Conservation (phyloP, 2,329 filamentous ascomycete genomes). For the Alternaria sp. region DNA sequence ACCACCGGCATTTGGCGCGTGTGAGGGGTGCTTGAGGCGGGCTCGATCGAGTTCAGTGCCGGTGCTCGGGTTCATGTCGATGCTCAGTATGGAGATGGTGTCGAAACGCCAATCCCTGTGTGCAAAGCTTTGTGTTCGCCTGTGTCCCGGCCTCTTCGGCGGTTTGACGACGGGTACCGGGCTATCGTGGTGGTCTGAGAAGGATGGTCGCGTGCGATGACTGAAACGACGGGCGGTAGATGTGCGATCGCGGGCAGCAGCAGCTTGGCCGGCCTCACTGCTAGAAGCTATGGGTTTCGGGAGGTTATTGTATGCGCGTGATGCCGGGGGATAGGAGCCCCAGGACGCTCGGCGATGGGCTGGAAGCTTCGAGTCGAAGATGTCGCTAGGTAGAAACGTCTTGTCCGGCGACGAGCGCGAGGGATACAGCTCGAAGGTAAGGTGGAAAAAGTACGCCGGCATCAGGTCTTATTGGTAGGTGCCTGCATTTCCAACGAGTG, state of each 20-base stretch:
- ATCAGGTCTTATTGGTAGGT: constrained; percentile 46
- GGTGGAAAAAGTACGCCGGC: constrained; percentile 69
- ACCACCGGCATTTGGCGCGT: constrained; percentile 54
- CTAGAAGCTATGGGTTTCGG: constrained; percentile 31
- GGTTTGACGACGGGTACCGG: constrained; percentile 46
- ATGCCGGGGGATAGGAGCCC: constrained; percentile 31
- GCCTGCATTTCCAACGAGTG: constrained; percentile 21
- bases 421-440: constrained; percentile 65
- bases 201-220: constrained; percentile 43
- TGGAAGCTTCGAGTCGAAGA: constrained; percentile 54
- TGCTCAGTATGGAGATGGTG: constrained; percentile 76
- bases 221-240: constrained; percentile 33
- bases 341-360: constrained; percentile 50
- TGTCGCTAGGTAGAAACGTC: constrained; percentile 53
- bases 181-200: constrained; percentile 45
- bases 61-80: constrained; percentile 68
- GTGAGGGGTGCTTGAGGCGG: constrained; percentile 53
- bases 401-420: constrained; percentile 41
- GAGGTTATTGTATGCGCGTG: constrained; percentile 18
- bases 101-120: constrained; percentile 80
- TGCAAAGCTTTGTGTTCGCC: constrained; percentile 38
- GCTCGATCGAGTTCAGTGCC: constrained; percentile 39
- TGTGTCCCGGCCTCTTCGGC: constrained; percentile 36
- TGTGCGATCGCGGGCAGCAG: constrained; percentile 25
- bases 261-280: constrained; percentile 27